Base-by-base conservation (phyloP, 164 flowering plant species). In the Magnolia changhungtana region DNA sequence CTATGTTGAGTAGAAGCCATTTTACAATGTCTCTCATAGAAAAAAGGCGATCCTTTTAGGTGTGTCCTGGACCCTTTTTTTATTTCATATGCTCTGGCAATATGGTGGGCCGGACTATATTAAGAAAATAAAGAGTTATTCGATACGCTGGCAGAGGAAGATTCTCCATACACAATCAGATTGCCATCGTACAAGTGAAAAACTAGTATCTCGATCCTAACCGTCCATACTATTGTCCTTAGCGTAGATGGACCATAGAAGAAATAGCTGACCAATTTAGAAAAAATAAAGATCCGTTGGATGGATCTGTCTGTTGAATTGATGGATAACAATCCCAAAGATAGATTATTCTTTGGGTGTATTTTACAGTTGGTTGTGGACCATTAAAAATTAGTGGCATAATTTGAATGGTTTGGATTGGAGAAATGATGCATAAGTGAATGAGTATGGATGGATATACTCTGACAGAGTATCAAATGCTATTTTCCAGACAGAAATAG, bases 1-100 rank as follows among this genome's bases (percentile, higher is more conserved):
- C 49, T 31, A 27, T 68, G 71, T 14, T 68, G 71, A 16, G 11
- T 13, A 31, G 71, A 31, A 68, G 49, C 71, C 71, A 68, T 68
- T 27, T 68, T 29, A 68, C 18, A 68, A 68, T 7, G 8, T 13
- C 50, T 68, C 50, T 45, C 19, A 31, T 68, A 45, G 45, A 1
- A 68, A 67, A 67, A 31, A 31, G 71, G 49, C 3, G 8, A 7
- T 20, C 71, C 49, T 27, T 31, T 27, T 31, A 19, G 37, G 65
- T n/a, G 65, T 63, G 65, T 63, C 20, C 0, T 4, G 7, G 65
- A 7, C 45, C 20, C 20, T 61, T 61, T n/a, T 63, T 63, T 63
- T 13, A 63, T 63, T 63, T 19, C 65, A 63, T 6, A 63, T n/a
- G 65, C 65, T 63, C 65, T 63, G 65, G 23, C 65, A 63, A 63